Evolutionary conservation across 1,139 yeast genomes (phyloP).

Genomic region (Eremothecium cymbalariae): DNA sequence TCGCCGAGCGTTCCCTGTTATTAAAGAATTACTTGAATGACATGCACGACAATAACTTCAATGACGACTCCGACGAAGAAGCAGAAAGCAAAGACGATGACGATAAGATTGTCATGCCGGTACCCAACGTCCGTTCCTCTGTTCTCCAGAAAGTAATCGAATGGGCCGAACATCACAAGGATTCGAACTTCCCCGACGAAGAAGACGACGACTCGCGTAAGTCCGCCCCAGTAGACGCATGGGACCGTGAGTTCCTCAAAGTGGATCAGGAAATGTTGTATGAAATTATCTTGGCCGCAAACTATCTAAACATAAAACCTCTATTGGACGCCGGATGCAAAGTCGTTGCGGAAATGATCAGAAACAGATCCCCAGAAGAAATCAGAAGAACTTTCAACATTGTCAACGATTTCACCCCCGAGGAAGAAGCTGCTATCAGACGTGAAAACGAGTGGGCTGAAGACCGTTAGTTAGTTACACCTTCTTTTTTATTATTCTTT

Average conservation of each 20-base stretch:
- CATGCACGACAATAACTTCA: slow-evolving; percentile 53
- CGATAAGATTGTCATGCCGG: slow-evolving; percentile 73
- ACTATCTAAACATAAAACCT: slow-evolving; percentile 88
- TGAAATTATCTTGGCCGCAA: slow-evolving; percentile 92
- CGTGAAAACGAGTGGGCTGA: slow-evolving; percentile 99
- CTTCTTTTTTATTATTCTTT: too few species aligned
- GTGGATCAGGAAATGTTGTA: slow-evolving; percentile 98
- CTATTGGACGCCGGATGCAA: slow-evolving; percentile 93
- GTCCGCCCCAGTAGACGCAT: slow-evolving; percentile 79
- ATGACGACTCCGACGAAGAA: slow-evolving; percentile 37
- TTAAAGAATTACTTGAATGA: slow-evolving; percentile 89
- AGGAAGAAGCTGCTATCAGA: slow-evolving; percentile 95
- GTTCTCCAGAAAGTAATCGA: slow-evolving; percentile 88
- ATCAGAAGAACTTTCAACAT: slow-evolving; percentile 93
- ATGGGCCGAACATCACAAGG: slow-evolving; percentile 96
- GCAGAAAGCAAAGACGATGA: slow-evolving; percentile 45
- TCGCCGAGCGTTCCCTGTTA: slow-evolving; percentile 82
- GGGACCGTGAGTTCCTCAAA: slow-evolving; percentile 93
- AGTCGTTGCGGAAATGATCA: slow-evolving; percentile 96
- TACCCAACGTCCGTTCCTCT: slow-evolving; percentile 80
- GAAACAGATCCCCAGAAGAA: slow-evolving; percentile 93
- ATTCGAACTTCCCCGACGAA: slow-evolving; percentile 68
- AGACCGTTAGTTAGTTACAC: slow-evolving; percentile 71
- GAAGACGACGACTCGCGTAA: slow-evolving; percentile 78
- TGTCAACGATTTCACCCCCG: slow-evolving; percentile 93